These are phyloP conservation scores for Clohesyomyces aquaticus DNA, from an alignment of 495 filamentous ascomycete genomes.

Conservation along the genomic window DNA sequence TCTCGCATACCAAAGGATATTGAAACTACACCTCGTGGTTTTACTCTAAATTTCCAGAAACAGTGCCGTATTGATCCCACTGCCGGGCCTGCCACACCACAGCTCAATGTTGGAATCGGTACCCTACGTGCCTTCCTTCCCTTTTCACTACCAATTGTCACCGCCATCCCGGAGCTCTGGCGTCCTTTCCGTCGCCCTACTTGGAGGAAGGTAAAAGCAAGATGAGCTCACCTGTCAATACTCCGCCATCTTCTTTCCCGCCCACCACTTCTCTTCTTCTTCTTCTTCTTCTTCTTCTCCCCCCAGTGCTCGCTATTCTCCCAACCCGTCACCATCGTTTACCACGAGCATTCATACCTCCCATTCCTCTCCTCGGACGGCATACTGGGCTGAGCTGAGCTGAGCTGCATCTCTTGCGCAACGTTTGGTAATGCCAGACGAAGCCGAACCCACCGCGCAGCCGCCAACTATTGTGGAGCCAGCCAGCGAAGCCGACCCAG, in stretches of 20 bases:
- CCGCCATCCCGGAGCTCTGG: background rate
- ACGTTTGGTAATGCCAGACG: slow-evolving; percentile 8
- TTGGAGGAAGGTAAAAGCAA: background rate
- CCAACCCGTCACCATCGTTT: slow-evolving; percentile 5
- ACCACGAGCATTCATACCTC: slow-evolving; percentile 13
- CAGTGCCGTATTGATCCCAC: too few relatives aligned
- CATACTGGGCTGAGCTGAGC: slow-evolving; percentile 14
- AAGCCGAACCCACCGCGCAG: slow-evolving; percentile 1
- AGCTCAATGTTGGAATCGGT: background rate
- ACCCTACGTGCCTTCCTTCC: background rate
- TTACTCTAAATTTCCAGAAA: too few relatives aligned
- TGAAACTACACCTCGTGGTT: too few relatives aligned
- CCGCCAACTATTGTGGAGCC: slow-evolving; percentile 11
- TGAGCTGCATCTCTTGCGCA: background rate
- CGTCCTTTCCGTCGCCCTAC: background rate
- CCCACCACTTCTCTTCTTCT: background rate
- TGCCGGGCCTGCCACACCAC: background rate
- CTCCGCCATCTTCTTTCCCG: background rate
- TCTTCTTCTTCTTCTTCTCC: too few relatives aligned
- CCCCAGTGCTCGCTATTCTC: slow-evolving; percentile 16
- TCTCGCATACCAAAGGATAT: too few relatives aligned
- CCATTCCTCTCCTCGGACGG: slow-evolving; percentile 3
- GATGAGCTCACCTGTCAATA: background rate
- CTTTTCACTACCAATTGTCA: background rate
- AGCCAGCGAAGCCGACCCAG: slow-evolving; percentile 16